phyloP scores from a whole-genome alignment of 1,139 yeast species.

The Lodderomyces pseudojiufengensis region DNA sequence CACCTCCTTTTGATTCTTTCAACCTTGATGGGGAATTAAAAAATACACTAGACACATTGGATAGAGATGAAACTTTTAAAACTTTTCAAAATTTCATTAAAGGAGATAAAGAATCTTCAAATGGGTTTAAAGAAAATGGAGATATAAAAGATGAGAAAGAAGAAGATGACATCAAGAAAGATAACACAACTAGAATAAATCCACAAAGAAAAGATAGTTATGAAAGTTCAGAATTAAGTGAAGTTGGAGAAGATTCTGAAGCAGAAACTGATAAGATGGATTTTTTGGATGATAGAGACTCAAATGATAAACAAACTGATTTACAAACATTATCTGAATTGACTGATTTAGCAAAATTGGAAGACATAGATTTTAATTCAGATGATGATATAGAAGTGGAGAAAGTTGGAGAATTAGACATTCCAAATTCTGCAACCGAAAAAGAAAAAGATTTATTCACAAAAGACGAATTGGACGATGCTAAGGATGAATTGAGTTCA shows the following conservation, averaged over 20 bases:
- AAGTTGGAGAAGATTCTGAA: constrained; percentile 64
- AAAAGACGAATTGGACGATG: constrained; percentile 4
- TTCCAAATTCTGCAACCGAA: neutral
- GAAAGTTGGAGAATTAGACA: constrained; percentile 4
- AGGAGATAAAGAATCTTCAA: neutral
- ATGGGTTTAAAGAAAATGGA: neutral
- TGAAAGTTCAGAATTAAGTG: constrained; percentile 50
- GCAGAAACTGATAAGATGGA: constrained; percentile 82
- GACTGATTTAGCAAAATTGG: constrained; percentile 41
- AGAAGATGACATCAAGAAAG: neutral
- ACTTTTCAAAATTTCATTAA: too few species aligned
- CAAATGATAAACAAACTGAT: constrained; percentile 25
- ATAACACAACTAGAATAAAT: constrained; percentile 1
- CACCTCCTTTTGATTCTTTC: constrained; percentile 30
- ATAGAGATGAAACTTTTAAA: too few species aligned
- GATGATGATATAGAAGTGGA: constrained; percentile 14
- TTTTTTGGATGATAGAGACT: constrained; percentile 34
- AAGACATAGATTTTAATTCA: constrained; percentile 30
- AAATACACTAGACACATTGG: neutral
- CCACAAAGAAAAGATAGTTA: constrained; percentile 20
- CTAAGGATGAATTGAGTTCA: constrained; percentile 5
- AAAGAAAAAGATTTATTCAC: too few species aligned
- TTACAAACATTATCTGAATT: constrained; percentile 37
- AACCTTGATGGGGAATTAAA: constrained; percentile 7
- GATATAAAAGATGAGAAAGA: neutral